Evolutionary conservation across 805 yeast species (phyloP), one percentile per base, ranked within the genome.

Genomic region (Candida nitratophila): DNA sequence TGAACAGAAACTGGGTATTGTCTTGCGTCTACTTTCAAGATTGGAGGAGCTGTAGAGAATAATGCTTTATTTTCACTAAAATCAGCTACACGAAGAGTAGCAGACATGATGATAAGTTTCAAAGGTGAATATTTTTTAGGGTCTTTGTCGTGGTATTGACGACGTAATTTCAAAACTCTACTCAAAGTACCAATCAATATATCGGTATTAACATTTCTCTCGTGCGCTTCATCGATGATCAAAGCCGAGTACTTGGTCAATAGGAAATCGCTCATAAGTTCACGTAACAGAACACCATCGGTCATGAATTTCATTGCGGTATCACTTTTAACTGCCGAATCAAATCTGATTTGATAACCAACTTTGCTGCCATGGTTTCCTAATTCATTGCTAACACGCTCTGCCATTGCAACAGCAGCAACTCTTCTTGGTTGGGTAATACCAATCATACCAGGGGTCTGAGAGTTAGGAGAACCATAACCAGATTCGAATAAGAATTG

Each of bases 221-320:
- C 99, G 62, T 93, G 99, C 0, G 99, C 99, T 65, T 93, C 99
- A 68, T 93, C 99, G 47, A 93, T 86, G 24, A 95, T 75, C 38
- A 93, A 74, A 0, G 86, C 82, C 0, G 97, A 89, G 60, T 93
- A 93, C 56, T 85, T 86, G 31, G 77, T 72, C 41, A 95, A 68
- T 49, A 83, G 66, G 47, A 93, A 83, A 57, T 93, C 99, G 1
- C 77, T 70, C 84, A 91, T 83, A 86, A 93, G 82, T 63, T 93
- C 99, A 52, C 98, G 74, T 32, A 95, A 67, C 43, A 93, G 65
- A 21, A 93, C 96, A 76, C 96, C 96, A 68, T 88, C 96, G 1
- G 96, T 88, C 96, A 88, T 87, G 55, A 87, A 88, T 57, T 88
- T 88, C 58, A 88, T 61, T 15, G 83, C 81, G 0, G 96, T 88